Conservation (phyloP, 225 moss, liverwort and hornwort genomes). For the Marchantia polymorpha region DNA sequence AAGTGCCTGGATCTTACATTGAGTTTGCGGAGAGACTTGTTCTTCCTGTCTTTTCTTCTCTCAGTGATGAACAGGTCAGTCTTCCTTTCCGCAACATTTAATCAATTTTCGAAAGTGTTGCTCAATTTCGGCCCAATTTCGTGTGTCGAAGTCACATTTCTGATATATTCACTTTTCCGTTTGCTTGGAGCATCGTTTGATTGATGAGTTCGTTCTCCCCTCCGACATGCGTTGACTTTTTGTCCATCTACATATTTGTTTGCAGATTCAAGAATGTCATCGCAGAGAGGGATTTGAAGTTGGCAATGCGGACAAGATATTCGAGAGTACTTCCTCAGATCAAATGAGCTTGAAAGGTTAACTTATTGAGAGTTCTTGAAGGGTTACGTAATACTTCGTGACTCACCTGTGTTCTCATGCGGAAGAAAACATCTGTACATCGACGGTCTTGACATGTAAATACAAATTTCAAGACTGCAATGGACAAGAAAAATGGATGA, state of each 20-base stretch:
- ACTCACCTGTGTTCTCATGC: background rate
- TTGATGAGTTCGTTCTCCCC: background rate
- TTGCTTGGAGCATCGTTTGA: background rate
- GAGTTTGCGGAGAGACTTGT: slow-evolving; percentile 96
- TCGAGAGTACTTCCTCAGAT: slow-evolving; percentile 88
- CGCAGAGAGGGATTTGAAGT: slow-evolving; percentile 96
- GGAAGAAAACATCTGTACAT: background rate
- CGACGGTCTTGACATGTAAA: background rate
- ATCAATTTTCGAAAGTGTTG: background rate
- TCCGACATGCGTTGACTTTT: background rate
- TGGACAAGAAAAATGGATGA: background rate
- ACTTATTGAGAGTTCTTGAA: slow-evolving; percentile 13
- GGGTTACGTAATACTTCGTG: background rate
- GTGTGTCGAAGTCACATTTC: background rate
- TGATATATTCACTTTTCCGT: background rate
- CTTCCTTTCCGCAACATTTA: background rate
- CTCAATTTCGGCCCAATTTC: background rate
- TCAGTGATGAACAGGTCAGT: slow-evolving; percentile 65
- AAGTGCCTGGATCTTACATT: slow-evolving; percentile 86
- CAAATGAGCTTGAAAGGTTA: slow-evolving; percentile 66
- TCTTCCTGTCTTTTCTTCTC: slow-evolving; percentile 49
- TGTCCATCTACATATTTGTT: too few species aligned
- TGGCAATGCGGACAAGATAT: slow-evolving; percentile 95
- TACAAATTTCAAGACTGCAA: background rate
- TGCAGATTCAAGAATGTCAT: slow-evolving; percentile 82